These are phyloP conservation scores for Ogataea nitratoaversa DNA, from an alignment of 805 yeast genomes.

Conservation along the genomic window DNA sequence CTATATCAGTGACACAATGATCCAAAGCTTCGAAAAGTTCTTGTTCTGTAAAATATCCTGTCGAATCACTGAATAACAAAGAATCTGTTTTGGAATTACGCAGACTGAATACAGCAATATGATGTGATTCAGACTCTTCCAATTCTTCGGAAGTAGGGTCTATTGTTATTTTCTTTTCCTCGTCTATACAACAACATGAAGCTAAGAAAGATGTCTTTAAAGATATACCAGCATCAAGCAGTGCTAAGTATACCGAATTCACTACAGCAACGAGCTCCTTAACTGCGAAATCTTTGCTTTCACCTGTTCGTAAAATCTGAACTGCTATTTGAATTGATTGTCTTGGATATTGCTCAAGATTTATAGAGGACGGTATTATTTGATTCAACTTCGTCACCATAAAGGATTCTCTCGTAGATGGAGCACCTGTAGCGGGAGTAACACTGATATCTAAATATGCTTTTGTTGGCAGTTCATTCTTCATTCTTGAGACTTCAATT, in stretches of 20 bases:
- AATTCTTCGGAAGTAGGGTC: slow-evolving; percentile 47
- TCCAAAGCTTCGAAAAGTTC: slow-evolving; percentile 53
- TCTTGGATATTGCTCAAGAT: slow-evolving; percentile 69
- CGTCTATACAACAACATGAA: slow-evolving; percentile 33
- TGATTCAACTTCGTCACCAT: slow-evolving; percentile 68
- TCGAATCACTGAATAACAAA: slow-evolving; percentile 65
- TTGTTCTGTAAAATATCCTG: slow-evolving; percentile 61
- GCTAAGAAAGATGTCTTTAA: slow-evolving; percentile 61
- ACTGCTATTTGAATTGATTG: slow-evolving; percentile 68
- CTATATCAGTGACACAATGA: slow-evolving; percentile 44
- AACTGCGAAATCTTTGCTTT: slow-evolving; percentile 30
- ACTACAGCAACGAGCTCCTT: slow-evolving; percentile 65
- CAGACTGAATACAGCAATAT: slow-evolving; percentile 59
- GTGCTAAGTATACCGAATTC: slow-evolving; percentile 70
- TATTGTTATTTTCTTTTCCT: slow-evolving; percentile 28
- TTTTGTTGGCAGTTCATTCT: slow-evolving; percentile 79
- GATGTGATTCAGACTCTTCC: slow-evolving; percentile 49
- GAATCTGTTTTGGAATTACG: slow-evolving; percentile 47
- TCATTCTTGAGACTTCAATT: slow-evolving; percentile 64
- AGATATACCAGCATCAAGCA: slow-evolving; percentile 77
- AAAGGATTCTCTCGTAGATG: slow-evolving; percentile 68
- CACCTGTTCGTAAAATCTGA: slow-evolving; percentile 57
- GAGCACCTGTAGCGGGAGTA: slow-evolving; percentile 72
- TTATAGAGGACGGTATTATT: slow-evolving; percentile 56
- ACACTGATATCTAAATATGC: slow-evolving; percentile 76